Evolutionary conservation across 805 yeast genomes (phyloP), one percentile per base, ranked within the genome.

Genomic region (Diddensiella caesifluorescens): DNA sequence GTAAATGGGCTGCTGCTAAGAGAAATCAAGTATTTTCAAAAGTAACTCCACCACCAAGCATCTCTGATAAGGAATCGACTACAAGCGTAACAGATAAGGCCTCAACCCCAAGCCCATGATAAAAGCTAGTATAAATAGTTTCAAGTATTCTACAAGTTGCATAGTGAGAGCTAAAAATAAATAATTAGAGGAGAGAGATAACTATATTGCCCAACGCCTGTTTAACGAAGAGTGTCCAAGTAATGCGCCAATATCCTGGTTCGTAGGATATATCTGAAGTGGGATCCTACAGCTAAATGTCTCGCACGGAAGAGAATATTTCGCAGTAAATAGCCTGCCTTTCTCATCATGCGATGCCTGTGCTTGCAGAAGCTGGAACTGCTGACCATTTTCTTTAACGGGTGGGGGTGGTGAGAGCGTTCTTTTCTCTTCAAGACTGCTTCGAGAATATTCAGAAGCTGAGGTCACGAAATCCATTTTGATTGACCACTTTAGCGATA

Each of bases 221-320:
- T 18, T 15, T 19, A 34, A 36, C 3, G 47, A 29, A 7, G 48
- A 33, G 35, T 48, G 50, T 25, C 48, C 55, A 7, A 49, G 61
- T 59, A 74, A 63, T 5, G 79, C 79, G 28, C 75, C 75, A 46
- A 71, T 67, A 46, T 68, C 71, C 31, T 65, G 62, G 27, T 69
- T 62, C 3, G 74, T 58, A 1, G 79, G 77, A 13, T 73, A 48
- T 1, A 75, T 63, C 19, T 60, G 55, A 1, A 75, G 28, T 1
- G 79, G 79, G 4, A 75, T 53, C 30, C 69, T 60, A 39, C 74
- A 70, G 6, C 60, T 55, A 44, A 75, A 55, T 15, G 52, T 46
- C 31, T 55, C 58, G 29, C 54, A 50, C 3, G 30, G 35, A 12
- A 56, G 25, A 12, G 40, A 40, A 6, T 48, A 49, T 6, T 38